Evolutionary conservation across 2,329 filamentous ascomycete genomes (phyloP).

Genomic region (Parasarocladium wereldwijsianum): DNA sequence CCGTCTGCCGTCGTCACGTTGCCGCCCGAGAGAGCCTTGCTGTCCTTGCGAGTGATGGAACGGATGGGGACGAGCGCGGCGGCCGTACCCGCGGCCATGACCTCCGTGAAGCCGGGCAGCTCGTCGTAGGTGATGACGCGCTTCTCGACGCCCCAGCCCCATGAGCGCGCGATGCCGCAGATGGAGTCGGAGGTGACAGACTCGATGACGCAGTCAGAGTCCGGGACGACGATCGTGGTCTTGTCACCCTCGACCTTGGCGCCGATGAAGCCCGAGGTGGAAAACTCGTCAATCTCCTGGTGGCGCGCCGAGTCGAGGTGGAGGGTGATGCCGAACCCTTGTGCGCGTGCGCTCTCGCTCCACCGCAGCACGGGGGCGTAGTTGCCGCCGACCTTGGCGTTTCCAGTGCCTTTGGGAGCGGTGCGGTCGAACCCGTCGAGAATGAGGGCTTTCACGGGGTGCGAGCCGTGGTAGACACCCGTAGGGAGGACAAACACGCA

Average conservation of each 20-base stretch:
- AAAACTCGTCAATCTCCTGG: slow-evolving; percentile 88
- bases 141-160: slow-evolving; percentile 75
- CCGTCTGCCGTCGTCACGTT: slow-evolving; percentile 23
- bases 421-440: slow-evolving; percentile 88
- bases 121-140: slow-evolving; percentile 51
- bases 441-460: slow-evolving; percentile 76
- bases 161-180: slow-evolving; percentile 57
- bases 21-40: slow-evolving; percentile 13
- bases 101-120: slow-evolving; percentile 45
- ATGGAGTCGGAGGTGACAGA: slow-evolving; percentile 73
- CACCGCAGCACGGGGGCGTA: slow-evolving; percentile 84
- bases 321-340: slow-evolving; percentile 87
- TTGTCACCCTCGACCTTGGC: slow-evolving; percentile 42
- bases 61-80: slow-evolving; percentile 84
- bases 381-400: slow-evolving; percentile 91
- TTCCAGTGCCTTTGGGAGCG: slow-evolving; percentile 80
- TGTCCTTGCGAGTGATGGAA: slow-evolving; percentile 59
- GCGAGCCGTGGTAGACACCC: slow-evolving; percentile 82
- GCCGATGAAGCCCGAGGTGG: slow-evolving; percentile 85
- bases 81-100: slow-evolving; percentile 85
- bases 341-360: slow-evolving; percentile 63
- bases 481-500: slow-evolving; percentile 82
- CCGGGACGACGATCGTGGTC: slow-evolving; percentile 65
- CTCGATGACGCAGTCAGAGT: slow-evolving; percentile 76
- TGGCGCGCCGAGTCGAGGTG: slow-evolving; percentile 78